Evolutionary conservation across 2,329 filamentous ascomycete species (phyloP), one percentile per base, ranked within the genome.

Genomic region (Colletotrichum sp.): DNA sequence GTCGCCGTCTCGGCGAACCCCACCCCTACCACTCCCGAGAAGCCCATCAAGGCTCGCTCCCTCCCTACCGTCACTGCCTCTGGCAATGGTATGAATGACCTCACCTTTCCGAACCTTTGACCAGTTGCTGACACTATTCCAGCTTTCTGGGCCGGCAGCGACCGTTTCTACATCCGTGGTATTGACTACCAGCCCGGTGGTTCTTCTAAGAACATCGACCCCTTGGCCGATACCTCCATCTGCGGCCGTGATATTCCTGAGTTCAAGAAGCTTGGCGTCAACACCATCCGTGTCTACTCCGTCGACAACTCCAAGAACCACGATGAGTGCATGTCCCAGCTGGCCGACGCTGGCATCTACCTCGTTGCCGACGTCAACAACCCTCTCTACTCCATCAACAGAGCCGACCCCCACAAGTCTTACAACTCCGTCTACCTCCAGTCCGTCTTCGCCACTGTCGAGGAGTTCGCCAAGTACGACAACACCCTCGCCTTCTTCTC

Each of bases 221-320:
- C 96, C 77, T 93, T 98, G 69, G 93, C 95, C 77, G 93, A 98
- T 81, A 82, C 88, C 28, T 85, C 85, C 5, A 86, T 89, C 82
- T 98, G 96, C 91, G 90, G 91, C 84, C 94, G 96, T 79, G 95
- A 98, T 82, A 94, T 98, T 80, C 86, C 87, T 68, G 89, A 95
- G 83, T 98, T 98, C 92, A 91, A 95, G 88, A 91, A 95, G 79
- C 90, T 98, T 67, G 95, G 96, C 65, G 88, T 98, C 87, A 98
- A 98, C 89, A 96, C 95, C 30, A 90, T 98, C 83, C 96, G 96
- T 85, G 94, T 98, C 77, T 98, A 98, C 90, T 95, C 94, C 18
- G 93, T 98, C 79, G 96, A 98, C 89, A 98, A 98, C 90, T 93
- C 93, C 67, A 87, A 89, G 80, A 70, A 75, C 69, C 96, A 98